Evolutionary conservation across 495 filamentous ascomycete genomes (phyloP), one percentile per base, ranked within the genome.

Genomic region (Lindgomyces ingoldianus): DNA sequence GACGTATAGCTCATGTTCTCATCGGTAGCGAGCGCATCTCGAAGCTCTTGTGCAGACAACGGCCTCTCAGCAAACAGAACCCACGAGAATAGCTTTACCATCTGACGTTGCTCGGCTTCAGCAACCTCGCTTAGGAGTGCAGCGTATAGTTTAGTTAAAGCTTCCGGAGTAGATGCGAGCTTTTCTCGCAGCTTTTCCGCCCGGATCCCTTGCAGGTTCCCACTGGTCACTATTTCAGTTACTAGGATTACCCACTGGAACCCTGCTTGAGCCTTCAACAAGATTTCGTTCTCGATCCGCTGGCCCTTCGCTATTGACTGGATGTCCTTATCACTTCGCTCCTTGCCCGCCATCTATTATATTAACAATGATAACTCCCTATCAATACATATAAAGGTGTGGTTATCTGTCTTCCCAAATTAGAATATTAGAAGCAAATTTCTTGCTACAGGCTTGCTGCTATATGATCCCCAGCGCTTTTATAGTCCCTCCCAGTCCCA

Each of bases 21-120:
- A 25, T 57, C 53, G 39, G 53, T 42, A 42, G 53, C 53, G 44
- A 57, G 53, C 41, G 53, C 53, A 12, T 57, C 53, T 57, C 53
- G 53, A 57, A 57, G 53, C 30, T 57, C 53, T 21, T 57, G 53
- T n/a, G 11, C 24, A 3, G 53, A 57, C 30, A 57, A 22, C 1
- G 53, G 53, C 25, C 53, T 10, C 30, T 57, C 53, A 42, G 53
- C 39, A 16, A 57, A 57, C 10, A 57, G 53, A 45, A 57, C 30
- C 53, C 53, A 57, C 33, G 41, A 36, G 24, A 57, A 57, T 16
- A 42, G 27, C 30, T 57, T 57, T 10, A 57, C 53, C 53, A 57
- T 57, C 30, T 57, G 53, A 14, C 44, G 27, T 25, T 57, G 9
- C 18, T 57, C 53, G 24, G 53, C 22, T 57, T 18, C 22, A 1